Percentiles rank a stretch among this genome's conserved stretches.
phyloP scores from a whole-genome alignment of 768 basidiomycete genomes.

The Phanerodontia chrysosporium region DNA sequence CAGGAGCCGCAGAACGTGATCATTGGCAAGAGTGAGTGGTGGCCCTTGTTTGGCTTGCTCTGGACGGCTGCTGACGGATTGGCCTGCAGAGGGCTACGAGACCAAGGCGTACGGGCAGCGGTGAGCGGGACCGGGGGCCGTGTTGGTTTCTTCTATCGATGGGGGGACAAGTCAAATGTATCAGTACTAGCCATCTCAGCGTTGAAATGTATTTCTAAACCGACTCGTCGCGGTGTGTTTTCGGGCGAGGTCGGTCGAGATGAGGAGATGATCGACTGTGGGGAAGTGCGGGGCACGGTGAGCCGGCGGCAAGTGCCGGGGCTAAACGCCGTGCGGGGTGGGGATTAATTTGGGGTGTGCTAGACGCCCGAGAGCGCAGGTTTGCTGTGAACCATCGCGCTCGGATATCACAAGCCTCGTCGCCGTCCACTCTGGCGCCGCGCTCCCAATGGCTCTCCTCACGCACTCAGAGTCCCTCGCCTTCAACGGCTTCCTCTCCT shows the following conservation, averaged over 20 bases:
- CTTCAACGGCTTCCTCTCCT: slow-evolving; percentile 62
- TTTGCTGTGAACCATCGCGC: slow-evolving; percentile 4
- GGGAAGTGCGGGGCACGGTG: slow-evolving; percentile 5
- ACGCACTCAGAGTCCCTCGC: slow-evolving; percentile 63
- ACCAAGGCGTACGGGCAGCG: slow-evolving; percentile 15
- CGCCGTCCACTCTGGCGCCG: slow-evolving; percentile 6
- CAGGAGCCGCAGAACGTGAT: slow-evolving; percentile 82
- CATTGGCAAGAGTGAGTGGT: slow-evolving; percentile 38
- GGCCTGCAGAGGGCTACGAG: slow-evolving; percentile 13
- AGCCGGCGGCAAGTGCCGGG: slow-evolving; percentile 1
- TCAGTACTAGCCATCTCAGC: neutral
- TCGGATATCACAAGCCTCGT: slow-evolving; percentile 13
- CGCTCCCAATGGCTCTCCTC: slow-evolving; percentile 55
- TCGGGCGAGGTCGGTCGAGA: neutral
- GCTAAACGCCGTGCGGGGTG: neutral
- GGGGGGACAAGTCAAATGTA: neutral
- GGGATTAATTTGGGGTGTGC: neutral
- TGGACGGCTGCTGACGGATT: neutral
- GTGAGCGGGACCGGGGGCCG: neutral
- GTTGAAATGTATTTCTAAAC: neutral
- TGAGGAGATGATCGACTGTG: too few relatives aligned
- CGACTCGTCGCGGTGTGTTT: neutral
- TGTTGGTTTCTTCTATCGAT: neutral
- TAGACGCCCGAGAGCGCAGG: neutral
- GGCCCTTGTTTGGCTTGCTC: neutral